Base-by-base conservation (phyloP, 2,329 filamentous ascomycete species). In the Phialophora verrucosa region DNA sequence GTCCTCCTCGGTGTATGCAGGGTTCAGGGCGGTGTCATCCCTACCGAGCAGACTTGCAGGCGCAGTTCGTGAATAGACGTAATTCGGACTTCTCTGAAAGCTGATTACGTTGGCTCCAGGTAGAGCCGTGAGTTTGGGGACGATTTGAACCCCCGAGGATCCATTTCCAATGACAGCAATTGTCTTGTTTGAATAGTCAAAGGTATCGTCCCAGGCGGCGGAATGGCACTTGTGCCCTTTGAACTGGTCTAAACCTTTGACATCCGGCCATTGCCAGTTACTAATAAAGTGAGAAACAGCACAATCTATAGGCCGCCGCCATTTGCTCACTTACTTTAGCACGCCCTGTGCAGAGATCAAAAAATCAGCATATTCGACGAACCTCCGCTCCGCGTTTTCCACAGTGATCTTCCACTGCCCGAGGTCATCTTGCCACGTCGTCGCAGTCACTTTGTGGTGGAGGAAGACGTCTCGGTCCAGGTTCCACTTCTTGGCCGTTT, bases 121-220 rank as follows among this genome's bases (percentile, higher is more conserved):
- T 17, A 72, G 55, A 56, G 68, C 62, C 32, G 65, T 65, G 60
- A 70, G 68, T 58, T 68, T 62, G 58, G 74, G 75, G 10, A 79
- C 65, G 56, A 79, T 79, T 64, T 80, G 80, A 12, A 82, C 80
- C 0, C 74, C 78, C 3, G 75, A 78, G 1, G 73, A 74, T 0
- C 76, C 75, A 44, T 74, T 75, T 1, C 75, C 75, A 49, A 77
- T 75, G 0, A 77, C 67, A n/a, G 69, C 75, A 27, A 77, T 70
- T 1, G 64, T 64, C 31, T 76, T 76, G 32, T 70, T 68, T 7
- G 67, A 62, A 31, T 72, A 73, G 56, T 74, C 71, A 56, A 70
- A 72, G 25, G 42, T 49, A 4, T 73, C 67, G 47, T 75, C 72
- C 74, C 73, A 77, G 14, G 53, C 20, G 1, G 74, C 74, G 0